These are phyloP conservation scores for Globisporangium yorkense DNA, from an alignment of 352 stramenopile genomes.

Conservation along the genomic window DNA sequence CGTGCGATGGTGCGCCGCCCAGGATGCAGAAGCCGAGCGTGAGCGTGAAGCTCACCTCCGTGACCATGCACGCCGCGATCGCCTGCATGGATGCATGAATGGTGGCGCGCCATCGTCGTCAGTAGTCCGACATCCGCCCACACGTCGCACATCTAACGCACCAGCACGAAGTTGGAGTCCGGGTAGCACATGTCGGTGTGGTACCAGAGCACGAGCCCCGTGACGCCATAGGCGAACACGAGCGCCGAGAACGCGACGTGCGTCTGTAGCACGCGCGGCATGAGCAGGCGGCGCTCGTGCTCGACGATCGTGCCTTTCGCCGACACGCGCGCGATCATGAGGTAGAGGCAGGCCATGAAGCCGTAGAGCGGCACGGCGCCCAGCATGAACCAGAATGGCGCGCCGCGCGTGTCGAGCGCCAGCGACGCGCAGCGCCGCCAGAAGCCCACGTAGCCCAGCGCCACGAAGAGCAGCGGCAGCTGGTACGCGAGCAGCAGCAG, in stretches of 20 bases:
- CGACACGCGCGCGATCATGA: conserved; percentile 84
- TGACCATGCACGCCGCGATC: conserved; percentile 48
- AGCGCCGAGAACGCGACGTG: conserved; percentile 70
- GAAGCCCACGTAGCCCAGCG: conserved; percentile 53
- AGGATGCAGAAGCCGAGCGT: conserved; percentile 70
- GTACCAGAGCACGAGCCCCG: conserved; percentile 66
- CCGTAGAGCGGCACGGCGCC: conserved; percentile 51
- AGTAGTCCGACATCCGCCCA: not conserved
- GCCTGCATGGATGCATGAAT: conserved; percentile 18
- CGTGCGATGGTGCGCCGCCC: conserved; percentile 28
- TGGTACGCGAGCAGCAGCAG: conserved; percentile 76
- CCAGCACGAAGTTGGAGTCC: conserved; percentile 72
- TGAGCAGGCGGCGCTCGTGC: conserved; percentile 82
- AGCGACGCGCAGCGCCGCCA: conserved; percentile 66
- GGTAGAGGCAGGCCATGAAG: conserved; percentile 82
- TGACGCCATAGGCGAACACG: conserved; percentile 52
- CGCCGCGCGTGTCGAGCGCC: conserved; percentile 42
- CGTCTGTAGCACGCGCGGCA: conserved; percentile 75
- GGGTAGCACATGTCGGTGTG: conserved; percentile 58
- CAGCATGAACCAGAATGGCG: conserved; percentile 81
- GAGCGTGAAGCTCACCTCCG: conserved; percentile 68
- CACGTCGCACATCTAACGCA: conserved; percentile 13
- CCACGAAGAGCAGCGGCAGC: conserved; percentile 57
- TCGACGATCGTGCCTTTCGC: conserved; percentile 82
- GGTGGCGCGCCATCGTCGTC: too few relatives aligned